Evolutionary conservation across 345 rosid genomes (phyloP).

Genomic region (Eucalyptus regnans): DNA sequence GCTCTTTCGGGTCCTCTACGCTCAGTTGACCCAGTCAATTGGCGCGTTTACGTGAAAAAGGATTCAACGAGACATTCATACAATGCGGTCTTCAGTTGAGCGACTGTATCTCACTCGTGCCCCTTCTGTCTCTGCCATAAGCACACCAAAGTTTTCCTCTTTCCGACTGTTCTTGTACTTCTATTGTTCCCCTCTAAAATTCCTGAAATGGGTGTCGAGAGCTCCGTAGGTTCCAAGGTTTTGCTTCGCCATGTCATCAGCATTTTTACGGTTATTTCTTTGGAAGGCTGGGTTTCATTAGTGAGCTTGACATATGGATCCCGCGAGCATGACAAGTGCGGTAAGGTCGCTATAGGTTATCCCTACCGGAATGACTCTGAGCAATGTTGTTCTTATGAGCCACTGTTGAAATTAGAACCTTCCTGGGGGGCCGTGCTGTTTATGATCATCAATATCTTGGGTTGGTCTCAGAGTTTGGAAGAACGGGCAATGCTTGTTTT

Average conservation of each 20-base stretch:
- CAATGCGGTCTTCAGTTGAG: not conserved
- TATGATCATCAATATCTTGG: fast-evolving
- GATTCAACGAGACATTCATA: not conserved
- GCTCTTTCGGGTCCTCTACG: not conserved
- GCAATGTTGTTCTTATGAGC: fast-evolving
- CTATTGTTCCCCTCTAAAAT: not conserved
- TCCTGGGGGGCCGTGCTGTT: fast-evolving
- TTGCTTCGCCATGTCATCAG: not conserved
- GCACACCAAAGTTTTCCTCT: not conserved
- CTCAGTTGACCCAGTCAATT: not conserved
- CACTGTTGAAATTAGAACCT: fast-evolving
- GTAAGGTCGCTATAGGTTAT: not conserved
- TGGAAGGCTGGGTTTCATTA: not conserved
- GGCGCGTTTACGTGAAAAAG: too few species aligned
- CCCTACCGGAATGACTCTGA: fast-evolving
- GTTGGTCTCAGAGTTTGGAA: not conserved
- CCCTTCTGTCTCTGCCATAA: not conserved
- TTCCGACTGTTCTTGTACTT: not conserved
- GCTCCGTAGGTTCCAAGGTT: not conserved
- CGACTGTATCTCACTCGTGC: not conserved
- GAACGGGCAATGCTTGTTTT: not conserved
- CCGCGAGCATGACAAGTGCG: not conserved
- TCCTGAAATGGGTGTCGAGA: not conserved
- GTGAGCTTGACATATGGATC: not conserved
- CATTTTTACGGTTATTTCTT: not conserved